Evolutionary conservation across 1,284 basidiomycete species (phyloP), one percentile per base, ranked within the genome.

Genomic region (Apiotrichum sp.): DNA sequence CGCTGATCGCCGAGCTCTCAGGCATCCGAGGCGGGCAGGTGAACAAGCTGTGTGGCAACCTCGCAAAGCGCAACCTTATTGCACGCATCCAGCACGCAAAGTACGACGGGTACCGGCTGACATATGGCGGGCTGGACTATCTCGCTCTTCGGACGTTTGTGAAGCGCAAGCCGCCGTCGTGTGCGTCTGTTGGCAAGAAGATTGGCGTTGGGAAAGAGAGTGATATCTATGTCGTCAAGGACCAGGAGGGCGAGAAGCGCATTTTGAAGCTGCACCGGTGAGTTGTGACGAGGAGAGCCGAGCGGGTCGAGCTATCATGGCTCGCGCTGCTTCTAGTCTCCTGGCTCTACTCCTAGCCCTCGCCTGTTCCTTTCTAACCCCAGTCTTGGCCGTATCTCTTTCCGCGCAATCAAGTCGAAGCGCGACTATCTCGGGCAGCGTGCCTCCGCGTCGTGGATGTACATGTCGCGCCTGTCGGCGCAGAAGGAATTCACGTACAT

Each of bases 401-500:
- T 99, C 78, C 86, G 95, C 51, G 86, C 91, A 0, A 93, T 99
- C 78, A 99, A 98, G 77, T 84, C 87, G 66, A 98, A 98, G 74
- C 82, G 95, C 62, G 96, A 99, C 73, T 99, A 98, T 75, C 80
- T 98, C 64, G 91, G 93, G 34, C 96, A 95, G 74, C 83, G 95
- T 40, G 92, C 92, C 77, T 91, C 88, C 38, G 93, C 93, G 0
- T 95, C 90, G 34, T 99, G 95, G 95, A 97, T 98, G 93, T 98
- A 97, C 78, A 93, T 99, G 90, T 95, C 91, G 52, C 84, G 95
- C 33, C 78, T 99, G 47, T 88, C 93, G 9, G 95, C 95, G 5
- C 87, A 95, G 77, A 98, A 98, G 73, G 95, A 99, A 74, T 98
- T 86, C 81, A 90, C 91, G 0, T 99, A 98, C 74, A 96, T 99